Evolutionary conservation across 352 stramenopile species (phyloP).

Genomic region (Phytophthora foliorum): DNA sequence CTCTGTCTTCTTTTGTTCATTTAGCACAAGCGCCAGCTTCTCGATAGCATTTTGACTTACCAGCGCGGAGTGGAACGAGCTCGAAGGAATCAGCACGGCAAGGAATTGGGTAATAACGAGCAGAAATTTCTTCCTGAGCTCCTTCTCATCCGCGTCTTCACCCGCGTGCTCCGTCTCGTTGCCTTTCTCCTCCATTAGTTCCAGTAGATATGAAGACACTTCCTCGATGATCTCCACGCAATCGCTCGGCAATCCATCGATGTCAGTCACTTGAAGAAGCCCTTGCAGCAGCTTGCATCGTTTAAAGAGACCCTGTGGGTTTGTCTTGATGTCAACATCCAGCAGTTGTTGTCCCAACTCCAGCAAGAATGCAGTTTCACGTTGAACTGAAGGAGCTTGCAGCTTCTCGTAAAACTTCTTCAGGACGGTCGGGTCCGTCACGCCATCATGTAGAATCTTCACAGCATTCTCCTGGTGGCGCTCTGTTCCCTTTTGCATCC

Average conservation of each 20-base stretch:
- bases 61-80: constrained; percentile 53
- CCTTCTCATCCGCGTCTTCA: constrained; percentile 26
- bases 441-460: constrained; percentile 76
- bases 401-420: constrained; percentile 75
- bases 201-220: constrained; percentile 63
- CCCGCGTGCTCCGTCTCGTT: constrained; percentile 22
- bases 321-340: constrained; percentile 66
- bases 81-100: constrained; percentile 37
- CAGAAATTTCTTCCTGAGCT: constrained; percentile 29
- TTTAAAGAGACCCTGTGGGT: constrained; percentile 72
- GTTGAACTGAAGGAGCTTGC: constrained; percentile 53
- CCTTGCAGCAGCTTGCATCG: constrained; percentile 65
- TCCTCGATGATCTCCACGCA: constrained; percentile 72
- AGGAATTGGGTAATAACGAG: constrained; percentile 60
- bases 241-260: constrained; percentile 51
- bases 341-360: constrained; percentile 77
- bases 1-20: constrained; percentile 49
- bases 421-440: constrained; percentile 50
- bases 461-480: constrained; percentile 85
- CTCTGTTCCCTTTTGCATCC: constrained; percentile 87
- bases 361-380: constrained; percentile 69
- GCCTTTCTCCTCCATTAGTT: constrained; percentile 36
- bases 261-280: constrained; percentile 62
- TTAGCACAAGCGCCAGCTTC: constrained; percentile 57
- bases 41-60: constrained; percentile 68